These are phyloP conservation scores for Candida taoyuanica DNA, from an alignment of 805 yeast species.

Conservation along the genomic window DNA sequence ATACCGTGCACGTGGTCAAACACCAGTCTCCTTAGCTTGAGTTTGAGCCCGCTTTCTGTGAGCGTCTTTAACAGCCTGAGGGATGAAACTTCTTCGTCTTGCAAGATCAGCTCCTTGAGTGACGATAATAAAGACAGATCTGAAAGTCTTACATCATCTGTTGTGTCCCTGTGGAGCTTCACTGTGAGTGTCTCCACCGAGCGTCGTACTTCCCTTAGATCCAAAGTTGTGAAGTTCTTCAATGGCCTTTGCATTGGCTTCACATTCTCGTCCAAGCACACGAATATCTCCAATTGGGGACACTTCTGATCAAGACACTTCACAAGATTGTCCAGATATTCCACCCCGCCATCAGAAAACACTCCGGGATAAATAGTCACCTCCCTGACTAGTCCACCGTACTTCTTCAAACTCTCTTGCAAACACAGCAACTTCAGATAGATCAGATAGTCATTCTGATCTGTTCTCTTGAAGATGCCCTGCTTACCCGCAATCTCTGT, in stretches of 20 bases:
- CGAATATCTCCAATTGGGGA: slow-evolving; percentile 7
- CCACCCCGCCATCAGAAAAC: slow-evolving; percentile 25
- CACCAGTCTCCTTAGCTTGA: slow-evolving; percentile 34
- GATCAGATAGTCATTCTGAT: slow-evolving; percentile 35
- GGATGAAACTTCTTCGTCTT: slow-evolving; percentile 35
- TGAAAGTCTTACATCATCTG: slow-evolving; percentile 5
- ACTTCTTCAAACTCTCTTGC: slow-evolving; percentile 31
- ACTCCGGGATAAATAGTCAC: slow-evolving; percentile 31
- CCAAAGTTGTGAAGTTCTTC: slow-evolving; percentile 10
- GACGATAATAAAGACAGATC: neutral
- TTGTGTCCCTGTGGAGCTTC: slow-evolving; percentile 14
- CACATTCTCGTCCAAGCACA: slow-evolving; percentile 14
- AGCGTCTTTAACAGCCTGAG: slow-evolving; percentile 32
- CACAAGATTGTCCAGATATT: slow-evolving; percentile 24
- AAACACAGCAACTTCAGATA: slow-evolving; percentile 38
- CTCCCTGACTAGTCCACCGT: slow-evolving; percentile 31
- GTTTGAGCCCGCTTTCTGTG: slow-evolving; percentile 15
- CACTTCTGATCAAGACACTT: slow-evolving; percentile 23
- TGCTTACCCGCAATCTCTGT: slow-evolving; percentile 37
- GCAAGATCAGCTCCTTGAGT: slow-evolving; percentile 27
- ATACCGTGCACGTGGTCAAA: slow-evolving; percentile 44
- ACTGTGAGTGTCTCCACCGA: slow-evolving; percentile 6
- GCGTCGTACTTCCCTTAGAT: slow-evolving; percentile 6
- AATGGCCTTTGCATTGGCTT: slow-evolving; percentile 11
- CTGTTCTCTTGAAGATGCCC: slow-evolving; percentile 30